These are phyloP conservation scores for Cephaloascus fragrans DNA, from an alignment of 805 yeast species.

Conservation along the genomic window DNA sequence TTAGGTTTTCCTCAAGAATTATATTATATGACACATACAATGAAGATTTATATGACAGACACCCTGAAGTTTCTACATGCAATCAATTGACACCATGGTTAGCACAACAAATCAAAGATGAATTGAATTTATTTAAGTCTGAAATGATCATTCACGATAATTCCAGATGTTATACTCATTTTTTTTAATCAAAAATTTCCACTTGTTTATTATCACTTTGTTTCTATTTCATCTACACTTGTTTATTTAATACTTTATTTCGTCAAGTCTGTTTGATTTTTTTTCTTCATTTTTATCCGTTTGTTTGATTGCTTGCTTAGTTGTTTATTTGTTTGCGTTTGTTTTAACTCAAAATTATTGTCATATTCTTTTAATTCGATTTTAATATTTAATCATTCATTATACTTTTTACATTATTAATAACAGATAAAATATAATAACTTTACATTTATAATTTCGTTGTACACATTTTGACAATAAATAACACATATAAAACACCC, in stretches of 20 bases:
- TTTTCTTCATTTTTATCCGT: no score
- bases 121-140: slow-evolving; percentile 68
- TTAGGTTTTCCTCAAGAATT: slow-evolving; percentile 71
- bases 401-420: not conserved
- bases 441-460: not conserved
- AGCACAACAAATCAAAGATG: slow-evolving; percentile 81
- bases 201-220: not conserved
- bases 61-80: slow-evolving; percentile 88
- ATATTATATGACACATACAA: slow-evolving; percentile 79
- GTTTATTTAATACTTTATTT: no score
- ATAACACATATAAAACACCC: no score
- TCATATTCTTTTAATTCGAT: no score
- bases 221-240: not conserved
- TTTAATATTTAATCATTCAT: not conserved
- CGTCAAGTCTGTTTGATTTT: no score
- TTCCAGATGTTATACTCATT: slow-evolving; percentile 77
- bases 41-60: slow-evolving; percentile 81
- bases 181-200: slow-evolving; percentile 31
- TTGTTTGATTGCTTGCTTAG: no score
- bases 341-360: not conserved
- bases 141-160: slow-evolving; percentile 78
- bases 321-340: no score
- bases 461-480: no score
- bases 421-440: no score
- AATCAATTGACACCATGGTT: slow-evolving; percentile 79